Evolutionary conservation across 768 basidiomycete genomes (phyloP).

Genomic region (Mycena chlorophos): DNA sequence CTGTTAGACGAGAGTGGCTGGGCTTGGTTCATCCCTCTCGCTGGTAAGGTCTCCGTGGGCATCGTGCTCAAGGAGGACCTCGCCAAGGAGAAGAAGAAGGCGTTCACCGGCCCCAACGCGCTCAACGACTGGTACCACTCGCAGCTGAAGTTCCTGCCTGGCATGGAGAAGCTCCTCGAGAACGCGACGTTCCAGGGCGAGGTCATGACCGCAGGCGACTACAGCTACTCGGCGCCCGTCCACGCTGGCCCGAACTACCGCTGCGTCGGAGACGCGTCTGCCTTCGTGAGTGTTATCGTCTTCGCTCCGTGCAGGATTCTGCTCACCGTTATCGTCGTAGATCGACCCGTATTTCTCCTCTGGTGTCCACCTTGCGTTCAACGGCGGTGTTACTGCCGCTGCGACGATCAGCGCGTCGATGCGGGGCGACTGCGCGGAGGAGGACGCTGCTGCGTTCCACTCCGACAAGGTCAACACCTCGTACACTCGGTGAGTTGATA

Average conservation of each 20-base stretch:
- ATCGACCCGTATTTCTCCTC: constrained; percentile 69
- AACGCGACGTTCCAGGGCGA: constrained; percentile 27
- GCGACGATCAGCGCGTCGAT: constrained; percentile 36
- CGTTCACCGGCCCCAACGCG: constrained; percentile 17
- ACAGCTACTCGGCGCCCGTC: constrained; percentile 34
- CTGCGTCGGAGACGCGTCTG: constrained; percentile 35
- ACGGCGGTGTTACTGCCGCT: constrained; percentile 42
- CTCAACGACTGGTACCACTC: constrained; percentile 29
- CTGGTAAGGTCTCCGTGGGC: constrained; percentile 51
- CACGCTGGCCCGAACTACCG: constrained; percentile 36
- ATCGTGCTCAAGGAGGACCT: constrained; percentile 45
- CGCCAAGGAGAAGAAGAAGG: constrained; percentile 34
- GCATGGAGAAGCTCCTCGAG: constrained; percentile 26
- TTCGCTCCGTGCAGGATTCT: constrained; percentile 39
- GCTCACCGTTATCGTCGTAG: not conserved
- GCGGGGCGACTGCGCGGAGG: constrained; percentile 31
- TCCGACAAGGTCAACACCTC: constrained; percentile 32
- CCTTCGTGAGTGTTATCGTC: constrained; percentile 14
- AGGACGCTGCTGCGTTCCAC: constrained; percentile 34
- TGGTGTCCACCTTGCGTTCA: constrained; percentile 43
- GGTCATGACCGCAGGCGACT: constrained; percentile 36
- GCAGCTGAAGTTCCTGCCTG: constrained; percentile 30
- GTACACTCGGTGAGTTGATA: constrained; percentile 33
- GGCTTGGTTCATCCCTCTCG: constrained; percentile 58
- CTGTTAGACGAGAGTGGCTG: constrained; percentile 51